Conservation (phyloP, 2,329 filamentous ascomycete species). For the Diaporthe vexans region DNA sequence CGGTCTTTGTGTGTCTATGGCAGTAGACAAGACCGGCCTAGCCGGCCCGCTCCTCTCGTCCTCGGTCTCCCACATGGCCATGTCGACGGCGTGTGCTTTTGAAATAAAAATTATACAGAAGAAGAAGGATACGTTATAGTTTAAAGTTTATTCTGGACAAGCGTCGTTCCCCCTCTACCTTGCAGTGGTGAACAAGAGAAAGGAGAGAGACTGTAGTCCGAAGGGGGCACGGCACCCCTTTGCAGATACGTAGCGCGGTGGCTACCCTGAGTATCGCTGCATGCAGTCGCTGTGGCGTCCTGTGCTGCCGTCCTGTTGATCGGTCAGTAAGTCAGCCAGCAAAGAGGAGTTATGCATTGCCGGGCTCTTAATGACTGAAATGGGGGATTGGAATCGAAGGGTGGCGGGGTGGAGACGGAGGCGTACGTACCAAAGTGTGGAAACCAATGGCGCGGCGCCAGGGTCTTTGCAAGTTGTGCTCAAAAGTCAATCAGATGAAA, state of each 20-base stretch:
- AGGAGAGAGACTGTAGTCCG: neutral
- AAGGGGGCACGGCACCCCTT: neutral
- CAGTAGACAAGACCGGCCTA: slow-evolving; percentile 75
- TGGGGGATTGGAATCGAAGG: neutral
- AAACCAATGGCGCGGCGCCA: neutral
- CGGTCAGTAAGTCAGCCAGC: slow-evolving; percentile 1
- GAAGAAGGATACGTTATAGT: neutral
- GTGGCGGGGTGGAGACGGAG: neutral
- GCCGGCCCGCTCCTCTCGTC: slow-evolving; percentile 71
- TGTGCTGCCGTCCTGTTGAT: neutral
- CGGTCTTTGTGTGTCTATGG: slow-evolving; percentile 67
- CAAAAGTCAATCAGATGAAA: slow-evolving; percentile 13
- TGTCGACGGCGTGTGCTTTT: slow-evolving; percentile 49
- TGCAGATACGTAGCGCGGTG: neutral
- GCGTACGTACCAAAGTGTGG: slow-evolving; percentile 14
- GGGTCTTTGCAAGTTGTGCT: slow-evolving; percentile 4
- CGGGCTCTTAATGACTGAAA: neutral
- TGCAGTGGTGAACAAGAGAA: neutral
- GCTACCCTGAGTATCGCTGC: slow-evolving; percentile 9
- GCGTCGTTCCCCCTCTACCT: neutral
- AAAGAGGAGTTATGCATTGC: neutral
- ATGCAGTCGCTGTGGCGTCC: slow-evolving; percentile 7
- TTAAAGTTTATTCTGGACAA: neutral
- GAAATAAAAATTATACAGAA: neutral
- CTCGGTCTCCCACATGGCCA: slow-evolving; percentile 74